Conservation (phyloP, 2,329 filamentous ascomycete species). For the Trichoderma brevicompactum region DNA sequence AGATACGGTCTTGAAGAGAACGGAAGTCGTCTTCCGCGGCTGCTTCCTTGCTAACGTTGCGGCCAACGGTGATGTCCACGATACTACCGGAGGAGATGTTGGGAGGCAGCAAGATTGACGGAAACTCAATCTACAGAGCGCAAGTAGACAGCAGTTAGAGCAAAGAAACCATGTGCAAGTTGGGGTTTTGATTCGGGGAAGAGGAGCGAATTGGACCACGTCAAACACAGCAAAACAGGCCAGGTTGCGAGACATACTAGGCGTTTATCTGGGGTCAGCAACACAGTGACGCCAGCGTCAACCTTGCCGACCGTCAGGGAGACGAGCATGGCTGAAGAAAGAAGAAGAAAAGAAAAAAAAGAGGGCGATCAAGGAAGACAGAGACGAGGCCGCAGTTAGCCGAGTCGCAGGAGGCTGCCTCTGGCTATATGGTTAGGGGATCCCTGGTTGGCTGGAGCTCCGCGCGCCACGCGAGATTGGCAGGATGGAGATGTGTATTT, state of each 20-base stretch:
- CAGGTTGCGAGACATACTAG: slow-evolving; percentile 65
- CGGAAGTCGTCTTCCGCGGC: slow-evolving; percentile 77
- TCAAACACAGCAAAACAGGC: not conserved
- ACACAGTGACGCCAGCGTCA: slow-evolving; percentile 95
- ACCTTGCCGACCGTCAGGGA: slow-evolving; percentile 99
- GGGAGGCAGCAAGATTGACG: slow-evolving; percentile 91
- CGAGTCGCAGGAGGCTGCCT: slow-evolving; percentile 15
- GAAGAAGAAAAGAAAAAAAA: not conserved
- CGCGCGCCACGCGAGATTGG: not conserved
- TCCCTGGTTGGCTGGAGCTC: not conserved
- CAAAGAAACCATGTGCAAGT: not conserved
- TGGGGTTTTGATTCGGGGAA: not conserved
- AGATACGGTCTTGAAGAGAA: slow-evolving; percentile 86
- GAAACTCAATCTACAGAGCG: slow-evolving; percentile 84
- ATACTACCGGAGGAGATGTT: slow-evolving; percentile 97
- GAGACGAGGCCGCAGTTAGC: not conserved
- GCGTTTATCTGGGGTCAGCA: slow-evolving; percentile 95
- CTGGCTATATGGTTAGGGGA: not conserved
- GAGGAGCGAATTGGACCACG: not conserved
- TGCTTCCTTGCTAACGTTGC: slow-evolving; percentile 80
- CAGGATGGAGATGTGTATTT: no score
- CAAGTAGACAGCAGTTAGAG: slow-evolving; percentile 26
- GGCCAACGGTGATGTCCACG: slow-evolving; percentile 93
- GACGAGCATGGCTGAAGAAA: slow-evolving; percentile 72
- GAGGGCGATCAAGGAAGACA: not conserved